These are phyloP conservation scores for Gamsiella multidivaricata DNA, from an alignment of 192 early-diverging fungal genomes.

Conservation along the genomic window DNA sequence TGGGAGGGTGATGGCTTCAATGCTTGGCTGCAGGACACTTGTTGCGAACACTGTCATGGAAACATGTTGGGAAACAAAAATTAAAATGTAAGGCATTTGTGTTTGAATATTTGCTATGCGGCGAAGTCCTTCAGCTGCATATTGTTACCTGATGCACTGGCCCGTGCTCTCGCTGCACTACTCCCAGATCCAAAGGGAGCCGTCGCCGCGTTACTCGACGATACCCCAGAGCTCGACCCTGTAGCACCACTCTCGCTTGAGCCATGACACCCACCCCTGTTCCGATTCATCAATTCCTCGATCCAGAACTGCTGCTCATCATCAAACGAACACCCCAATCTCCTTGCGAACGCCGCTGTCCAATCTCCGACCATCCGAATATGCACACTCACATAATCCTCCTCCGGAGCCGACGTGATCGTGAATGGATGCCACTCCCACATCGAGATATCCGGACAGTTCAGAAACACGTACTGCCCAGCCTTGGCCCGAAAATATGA, in stretches of 20 bases:
- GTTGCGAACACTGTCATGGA: not conserved
- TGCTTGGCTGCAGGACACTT: not conserved
- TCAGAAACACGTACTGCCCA: constrained; percentile 81
- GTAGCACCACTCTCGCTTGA: not conserved
- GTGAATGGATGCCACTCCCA: constrained; percentile 86
- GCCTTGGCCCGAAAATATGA: constrained; percentile 56
- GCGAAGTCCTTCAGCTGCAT: too few species aligned
- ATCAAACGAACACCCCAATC: constrained; percentile 75
- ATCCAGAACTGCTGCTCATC: constrained; percentile 59
- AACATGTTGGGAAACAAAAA: too few species aligned
- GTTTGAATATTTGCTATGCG: too few species aligned
- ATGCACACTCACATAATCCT: constrained; percentile 80
- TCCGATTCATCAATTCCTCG: constrained; percentile 52
- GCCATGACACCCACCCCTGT: not conserved
- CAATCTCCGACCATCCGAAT: constrained; percentile 80
- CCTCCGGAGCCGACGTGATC: constrained; percentile 80
- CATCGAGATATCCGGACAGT: constrained; percentile 74
- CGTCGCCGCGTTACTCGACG: constrained; percentile 31
- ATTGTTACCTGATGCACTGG: constrained; percentile 1
- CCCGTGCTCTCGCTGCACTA: not conserved
- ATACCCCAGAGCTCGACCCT: constrained; percentile 68
- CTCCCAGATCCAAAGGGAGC: not conserved
- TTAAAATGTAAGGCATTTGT: too few species aligned
- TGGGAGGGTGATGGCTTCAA: constrained; percentile 49
- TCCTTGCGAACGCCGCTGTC: constrained; percentile 74